phyloP scores from a whole-genome alignment of 148 eudicot species.

The Camellia sinensis region DNA sequence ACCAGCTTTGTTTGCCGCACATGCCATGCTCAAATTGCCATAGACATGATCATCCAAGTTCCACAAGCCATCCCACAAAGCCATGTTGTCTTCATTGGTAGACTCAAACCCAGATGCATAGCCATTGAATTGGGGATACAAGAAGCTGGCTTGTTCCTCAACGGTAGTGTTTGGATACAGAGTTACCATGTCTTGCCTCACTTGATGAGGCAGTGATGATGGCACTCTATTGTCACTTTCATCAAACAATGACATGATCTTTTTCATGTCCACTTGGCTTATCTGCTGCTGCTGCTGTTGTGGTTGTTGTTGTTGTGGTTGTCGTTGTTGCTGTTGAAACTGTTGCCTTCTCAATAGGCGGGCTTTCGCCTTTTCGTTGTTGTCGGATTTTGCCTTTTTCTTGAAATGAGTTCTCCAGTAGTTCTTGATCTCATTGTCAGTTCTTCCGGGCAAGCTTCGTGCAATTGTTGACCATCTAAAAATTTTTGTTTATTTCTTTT shows the following conservation, averaged over 20 bases:
- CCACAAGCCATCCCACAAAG: slow-evolving; percentile 59
- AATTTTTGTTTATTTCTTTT: background rate
- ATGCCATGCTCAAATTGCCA: slow-evolving; percentile 25
- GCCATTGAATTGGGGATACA: slow-evolving; percentile 24
- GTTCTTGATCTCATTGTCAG: slow-evolving; percentile 77
- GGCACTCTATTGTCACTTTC: slow-evolving; percentile 26
- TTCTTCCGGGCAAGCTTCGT: slow-evolving; percentile 72
- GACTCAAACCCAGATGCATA: slow-evolving; percentile 29
- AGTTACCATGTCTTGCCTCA: slow-evolving; percentile 26
- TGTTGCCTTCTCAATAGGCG: slow-evolving; percentile 38
- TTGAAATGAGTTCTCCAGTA: slow-evolving; percentile 80
- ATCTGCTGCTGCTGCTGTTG: slow-evolving; percentile 20
- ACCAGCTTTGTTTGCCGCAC: slow-evolving; percentile 36
- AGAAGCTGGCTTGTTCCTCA: slow-evolving; percentile 32
- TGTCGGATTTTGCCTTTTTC: slow-evolving; percentile 32
- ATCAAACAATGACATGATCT: slow-evolving; percentile 39
- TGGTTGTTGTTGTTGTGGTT: slow-evolving; percentile 17
- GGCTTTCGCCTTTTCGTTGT: slow-evolving; percentile 26
- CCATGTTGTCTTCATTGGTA: slow-evolving; percentile 34
- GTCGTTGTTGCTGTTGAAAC: slow-evolving; percentile 34
- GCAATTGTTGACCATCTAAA: slow-evolving; percentile 80
- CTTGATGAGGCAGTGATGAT: slow-evolving; percentile 14
- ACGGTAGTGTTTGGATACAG: slow-evolving; percentile 26
- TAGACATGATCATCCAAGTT: slow-evolving; percentile 49
- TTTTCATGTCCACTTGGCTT: slow-evolving; percentile 44